phyloP scores from a whole-genome alignment of 1,284 basidiomycete genomes.

The Malassezia pachydermatis region DNA sequence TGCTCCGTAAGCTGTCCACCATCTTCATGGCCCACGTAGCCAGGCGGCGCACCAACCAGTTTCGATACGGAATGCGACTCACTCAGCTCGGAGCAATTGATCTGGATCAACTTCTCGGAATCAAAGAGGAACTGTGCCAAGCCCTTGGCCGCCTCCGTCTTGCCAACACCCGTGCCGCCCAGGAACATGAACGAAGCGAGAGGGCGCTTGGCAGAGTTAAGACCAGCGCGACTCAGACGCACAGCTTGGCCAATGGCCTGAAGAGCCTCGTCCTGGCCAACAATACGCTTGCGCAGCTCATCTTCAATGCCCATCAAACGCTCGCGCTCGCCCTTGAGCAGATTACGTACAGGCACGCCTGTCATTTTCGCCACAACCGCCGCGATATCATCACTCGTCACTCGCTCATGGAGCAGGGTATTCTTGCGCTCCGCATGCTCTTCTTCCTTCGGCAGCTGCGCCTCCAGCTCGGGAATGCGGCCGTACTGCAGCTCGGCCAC shows the following conservation, averaged over 20 bases:
- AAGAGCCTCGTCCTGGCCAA: constrained; percentile 79
- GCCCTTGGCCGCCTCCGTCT: constrained; percentile 80
- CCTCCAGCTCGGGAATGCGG: constrained; percentile 70
- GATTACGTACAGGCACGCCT: constrained; percentile 78
- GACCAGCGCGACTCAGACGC: constrained; percentile 75
- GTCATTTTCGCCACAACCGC: constrained; percentile 72
- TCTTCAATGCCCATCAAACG: constrained; percentile 84
- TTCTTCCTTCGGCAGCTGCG: constrained; percentile 64
- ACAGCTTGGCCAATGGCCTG: constrained; percentile 73
- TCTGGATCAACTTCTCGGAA: constrained; percentile 64
- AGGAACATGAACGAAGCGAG: constrained; percentile 85
- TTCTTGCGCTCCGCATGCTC: constrained; percentile 24
- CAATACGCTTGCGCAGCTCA: constrained; percentile 61
- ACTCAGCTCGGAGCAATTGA: constrained; percentile 56
- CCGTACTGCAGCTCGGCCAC: constrained; percentile 73
- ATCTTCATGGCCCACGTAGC: constrained; percentile 48
- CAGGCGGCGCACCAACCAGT: constrained; percentile 78
- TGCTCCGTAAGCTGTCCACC: constrained; percentile 35
- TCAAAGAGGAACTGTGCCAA: constrained; percentile 77
- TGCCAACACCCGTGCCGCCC: constrained; percentile 69
- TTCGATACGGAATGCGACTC: constrained; percentile 81
- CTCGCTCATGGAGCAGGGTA: constrained; percentile 67
- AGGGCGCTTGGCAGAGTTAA: constrained; percentile 74
- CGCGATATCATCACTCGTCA: constrained; percentile 78
- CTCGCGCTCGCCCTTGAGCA: constrained; percentile 79